These are phyloP conservation scores for Carnegiea gigantea DNA, from an alignment of 179 eudicot genomes.

Conservation along the genomic window DNA sequence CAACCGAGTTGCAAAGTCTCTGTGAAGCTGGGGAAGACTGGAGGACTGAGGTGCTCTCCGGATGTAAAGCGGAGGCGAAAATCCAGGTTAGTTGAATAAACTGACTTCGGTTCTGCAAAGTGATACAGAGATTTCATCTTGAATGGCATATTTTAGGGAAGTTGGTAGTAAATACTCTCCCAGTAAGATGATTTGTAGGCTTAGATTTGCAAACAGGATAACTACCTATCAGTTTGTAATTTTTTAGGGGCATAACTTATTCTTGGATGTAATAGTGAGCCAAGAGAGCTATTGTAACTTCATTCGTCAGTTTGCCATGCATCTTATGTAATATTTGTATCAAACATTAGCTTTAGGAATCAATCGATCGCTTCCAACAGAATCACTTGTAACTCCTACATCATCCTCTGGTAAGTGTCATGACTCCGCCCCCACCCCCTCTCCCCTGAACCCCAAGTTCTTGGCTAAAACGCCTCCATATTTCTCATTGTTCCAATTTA, in stretches of 20 bases:
- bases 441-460: too few relatives aligned
- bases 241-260: conserved; percentile 2
- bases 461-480: too few relatives aligned
- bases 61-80: conserved; percentile 70
- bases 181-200: conserved; percentile 20
- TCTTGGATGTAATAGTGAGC: conserved; percentile 17
- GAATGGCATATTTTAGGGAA: neutral
- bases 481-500: too few relatives aligned
- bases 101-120: conserved; percentile 40
- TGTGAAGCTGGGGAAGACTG: conserved; percentile 41
- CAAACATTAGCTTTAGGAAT: conserved; percentile 8
- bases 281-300: conserved; percentile 23
- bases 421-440: too few relatives aligned
- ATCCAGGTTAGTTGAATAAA: conserved; percentile 42
- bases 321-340: conserved; percentile 26
- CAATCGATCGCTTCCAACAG: neutral
- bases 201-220: conserved; percentile 19
- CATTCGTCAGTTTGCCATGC: neutral
- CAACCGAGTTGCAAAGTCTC: conserved; percentile 40
- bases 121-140: conserved; percentile 22
- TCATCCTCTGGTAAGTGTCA: too few relatives aligned
- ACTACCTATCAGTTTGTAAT: conserved; percentile 6
- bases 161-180: neutral
- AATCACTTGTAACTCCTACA: neutral
- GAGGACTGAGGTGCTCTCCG: conserved; percentile 49